These are phyloP conservation scores for Eucalyptus grandis DNA, from an alignment of 345 rosid species.

Conservation along the genomic window DNA sequence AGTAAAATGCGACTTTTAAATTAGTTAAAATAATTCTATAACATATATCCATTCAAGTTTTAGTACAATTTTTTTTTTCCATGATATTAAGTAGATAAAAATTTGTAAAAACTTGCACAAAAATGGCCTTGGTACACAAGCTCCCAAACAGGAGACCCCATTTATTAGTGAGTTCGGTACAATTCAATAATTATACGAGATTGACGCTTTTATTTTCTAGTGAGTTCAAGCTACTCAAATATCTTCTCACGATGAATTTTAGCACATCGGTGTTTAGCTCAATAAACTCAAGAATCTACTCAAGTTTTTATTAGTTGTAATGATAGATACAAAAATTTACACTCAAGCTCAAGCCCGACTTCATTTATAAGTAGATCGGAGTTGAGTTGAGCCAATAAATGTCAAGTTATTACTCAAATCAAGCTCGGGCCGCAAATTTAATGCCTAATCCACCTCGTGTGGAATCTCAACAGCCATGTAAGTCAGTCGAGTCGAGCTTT, in stretches of 20 bases:
- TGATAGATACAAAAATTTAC: not conserved
- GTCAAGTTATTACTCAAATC: not conserved
- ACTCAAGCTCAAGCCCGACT: not conserved
- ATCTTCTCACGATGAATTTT: not conserved
- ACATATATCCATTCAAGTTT: not conserved
- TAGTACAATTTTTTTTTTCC: not conserved
- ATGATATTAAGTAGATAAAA: not conserved
- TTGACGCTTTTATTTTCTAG: rapidly evolving
- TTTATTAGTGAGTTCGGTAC: not conserved
- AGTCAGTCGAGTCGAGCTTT: rapidly evolving
- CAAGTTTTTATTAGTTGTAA: not conserved
- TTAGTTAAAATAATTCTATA: not conserved
- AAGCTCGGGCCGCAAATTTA: rapidly evolving
- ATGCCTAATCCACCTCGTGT: not conserved
- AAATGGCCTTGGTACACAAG: not conserved
- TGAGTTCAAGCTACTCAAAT: not conserved
- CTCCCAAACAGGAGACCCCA: not conserved
- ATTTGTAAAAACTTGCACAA: not conserved
- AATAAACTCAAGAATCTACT: not conserved
- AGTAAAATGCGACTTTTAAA: not conserved
- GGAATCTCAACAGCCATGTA: not conserved
- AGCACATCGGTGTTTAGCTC: rapidly evolving
- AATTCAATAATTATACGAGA: not conserved
- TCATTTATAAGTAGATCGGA: not conserved
- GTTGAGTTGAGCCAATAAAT: not conserved